Evolutionary conservation across 768 basidiomycete species (phyloP).

Genomic region (Suillus hirtellus): DNA sequence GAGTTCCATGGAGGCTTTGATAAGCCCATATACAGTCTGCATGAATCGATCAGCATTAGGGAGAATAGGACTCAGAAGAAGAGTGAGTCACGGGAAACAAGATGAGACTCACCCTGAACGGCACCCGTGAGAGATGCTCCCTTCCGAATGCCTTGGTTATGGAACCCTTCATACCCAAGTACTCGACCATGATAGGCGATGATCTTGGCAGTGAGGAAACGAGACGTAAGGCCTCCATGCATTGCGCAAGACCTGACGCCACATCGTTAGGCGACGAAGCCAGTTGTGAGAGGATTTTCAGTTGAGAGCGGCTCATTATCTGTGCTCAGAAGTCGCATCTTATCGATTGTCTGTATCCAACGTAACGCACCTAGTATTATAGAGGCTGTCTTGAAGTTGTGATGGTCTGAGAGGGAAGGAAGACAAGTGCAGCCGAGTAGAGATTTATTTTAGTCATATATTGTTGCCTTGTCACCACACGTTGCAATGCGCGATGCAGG

Average conservation of each 20-base stretch:
- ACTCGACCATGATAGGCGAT: constrained; percentile 30
- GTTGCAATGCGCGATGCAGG: neutral
- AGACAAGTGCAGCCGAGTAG: neutral
- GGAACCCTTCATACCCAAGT: constrained; percentile 18
- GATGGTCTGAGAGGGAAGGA: neutral
- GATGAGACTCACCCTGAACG: constrained; percentile 29
- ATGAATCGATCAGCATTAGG: neutral
- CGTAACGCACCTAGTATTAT: neutral
- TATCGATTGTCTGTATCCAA: neutral
- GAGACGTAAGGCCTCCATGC: constrained; percentile 35
- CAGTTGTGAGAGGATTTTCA: constrained; percentile 32
- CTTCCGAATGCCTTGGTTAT: constrained; percentile 31
- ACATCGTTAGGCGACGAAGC: constrained; percentile 34
- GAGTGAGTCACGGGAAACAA: neutral
- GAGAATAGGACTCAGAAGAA: neutral
- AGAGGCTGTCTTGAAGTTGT: neutral
- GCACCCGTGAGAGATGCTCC: constrained; percentile 32
- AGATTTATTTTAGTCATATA: neutral
- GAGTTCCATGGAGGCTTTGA: constrained; percentile 26
- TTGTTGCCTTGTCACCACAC: neutral
- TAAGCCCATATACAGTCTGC: constrained; percentile 27
- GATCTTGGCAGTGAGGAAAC: constrained; percentile 30
- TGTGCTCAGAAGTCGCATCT: neutral
- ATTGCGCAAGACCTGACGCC: constrained; percentile 33
- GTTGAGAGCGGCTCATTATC: constrained; percentile 28